phyloP scores from a whole-genome alignment of 1,284 basidiomycete species.

The Apiotrichum porosum region DNA sequence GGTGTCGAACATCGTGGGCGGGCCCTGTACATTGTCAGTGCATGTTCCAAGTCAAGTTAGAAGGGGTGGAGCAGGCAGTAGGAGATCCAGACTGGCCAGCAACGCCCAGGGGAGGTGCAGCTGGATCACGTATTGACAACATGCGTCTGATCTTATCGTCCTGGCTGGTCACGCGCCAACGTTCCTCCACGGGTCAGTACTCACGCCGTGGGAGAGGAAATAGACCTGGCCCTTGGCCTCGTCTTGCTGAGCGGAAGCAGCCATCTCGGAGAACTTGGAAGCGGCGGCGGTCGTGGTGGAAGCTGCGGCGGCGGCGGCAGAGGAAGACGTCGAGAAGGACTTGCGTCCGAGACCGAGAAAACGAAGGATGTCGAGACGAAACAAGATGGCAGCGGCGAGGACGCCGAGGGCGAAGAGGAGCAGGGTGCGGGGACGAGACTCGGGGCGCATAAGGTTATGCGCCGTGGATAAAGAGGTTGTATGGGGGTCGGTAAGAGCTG shows the following conservation, averaged over 20 bases:
- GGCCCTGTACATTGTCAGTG: too few relatives aligned
- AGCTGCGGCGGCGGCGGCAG: background rate
- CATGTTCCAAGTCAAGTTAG: too few relatives aligned
- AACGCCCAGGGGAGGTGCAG: too few relatives aligned
- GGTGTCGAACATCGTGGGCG: conserved; percentile 49
- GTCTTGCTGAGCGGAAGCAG: background rate
- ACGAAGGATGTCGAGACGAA: too few relatives aligned
- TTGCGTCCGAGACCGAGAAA: background rate
- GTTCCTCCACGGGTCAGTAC: too few relatives aligned
- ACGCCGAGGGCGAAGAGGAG: conserved; percentile 3
- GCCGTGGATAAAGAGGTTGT: background rate
- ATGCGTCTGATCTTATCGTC: too few relatives aligned
- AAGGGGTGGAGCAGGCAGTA: too few relatives aligned
- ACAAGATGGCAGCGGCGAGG: conserved; percentile 4
- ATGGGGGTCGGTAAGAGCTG: background rate
- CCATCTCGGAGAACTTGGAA: background rate
- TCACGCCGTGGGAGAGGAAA: conserved; percentile 44
- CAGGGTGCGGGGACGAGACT: background rate
- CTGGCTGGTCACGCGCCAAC: too few relatives aligned
- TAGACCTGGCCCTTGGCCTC: conserved; percentile 33
- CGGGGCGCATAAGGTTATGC: conserved; percentile 1
- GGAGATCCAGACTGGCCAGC: too few relatives aligned
- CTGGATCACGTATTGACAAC: too few relatives aligned
- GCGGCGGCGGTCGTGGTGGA: background rate
- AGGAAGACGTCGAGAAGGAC: background rate